Conservation (phyloP, 2,329 filamentous ascomycete species). For the Fusarium pseudograminearum region DNA sequence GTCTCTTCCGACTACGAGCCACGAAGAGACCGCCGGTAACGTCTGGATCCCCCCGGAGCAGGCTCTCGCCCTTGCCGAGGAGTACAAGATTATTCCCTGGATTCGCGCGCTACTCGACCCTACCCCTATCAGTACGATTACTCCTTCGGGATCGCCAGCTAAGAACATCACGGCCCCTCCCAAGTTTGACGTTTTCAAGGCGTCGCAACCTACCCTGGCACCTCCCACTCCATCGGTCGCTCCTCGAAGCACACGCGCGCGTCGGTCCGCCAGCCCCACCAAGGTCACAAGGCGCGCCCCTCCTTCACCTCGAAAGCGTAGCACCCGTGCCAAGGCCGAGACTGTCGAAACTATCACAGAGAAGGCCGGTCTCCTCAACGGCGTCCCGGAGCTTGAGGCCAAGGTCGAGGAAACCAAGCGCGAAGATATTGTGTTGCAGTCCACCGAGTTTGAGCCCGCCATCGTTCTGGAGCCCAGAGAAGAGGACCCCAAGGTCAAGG, state of each 20-base stretch:
- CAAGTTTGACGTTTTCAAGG: slow-evolving; percentile 72
- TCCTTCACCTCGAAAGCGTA: slow-evolving; percentile 68
- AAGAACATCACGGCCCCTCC: slow-evolving; percentile 87
- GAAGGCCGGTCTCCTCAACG: slow-evolving; percentile 49
- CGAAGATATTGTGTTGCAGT: slow-evolving; percentile 57
- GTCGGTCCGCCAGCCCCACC: slow-evolving; percentile 69
- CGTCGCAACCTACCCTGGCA: slow-evolving; percentile 56
- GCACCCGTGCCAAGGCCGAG: slow-evolving; percentile 58
- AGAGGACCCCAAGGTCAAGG: slow-evolving; percentile 72
- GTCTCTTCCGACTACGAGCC: slow-evolving; percentile 80
- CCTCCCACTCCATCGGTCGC: slow-evolving; percentile 63
- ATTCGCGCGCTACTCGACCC: slow-evolving; percentile 92
- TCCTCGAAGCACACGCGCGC: slow-evolving; percentile 61
- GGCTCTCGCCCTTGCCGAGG: slow-evolving; percentile 85
- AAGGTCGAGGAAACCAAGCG: slow-evolving; percentile 48
- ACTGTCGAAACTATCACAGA: slow-evolving; percentile 50
- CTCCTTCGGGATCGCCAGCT: slow-evolving; percentile 73
- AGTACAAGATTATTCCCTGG: slow-evolving; percentile 89
- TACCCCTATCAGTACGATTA: slow-evolving; percentile 74
- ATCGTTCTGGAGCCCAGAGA: slow-evolving; percentile 64
- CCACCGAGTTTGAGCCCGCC: slow-evolving; percentile 63
- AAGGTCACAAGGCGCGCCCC: slow-evolving; percentile 62
- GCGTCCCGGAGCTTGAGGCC: slow-evolving; percentile 23
- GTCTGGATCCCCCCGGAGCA: slow-evolving; percentile 90
- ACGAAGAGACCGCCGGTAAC: slow-evolving; percentile 94